A percentile compares a stretch with the other conserved stretches of the same genome.
phyloP scores from a whole-genome alignment of 257 asterid genomes.

The Osmanthus fragrans region DNA sequence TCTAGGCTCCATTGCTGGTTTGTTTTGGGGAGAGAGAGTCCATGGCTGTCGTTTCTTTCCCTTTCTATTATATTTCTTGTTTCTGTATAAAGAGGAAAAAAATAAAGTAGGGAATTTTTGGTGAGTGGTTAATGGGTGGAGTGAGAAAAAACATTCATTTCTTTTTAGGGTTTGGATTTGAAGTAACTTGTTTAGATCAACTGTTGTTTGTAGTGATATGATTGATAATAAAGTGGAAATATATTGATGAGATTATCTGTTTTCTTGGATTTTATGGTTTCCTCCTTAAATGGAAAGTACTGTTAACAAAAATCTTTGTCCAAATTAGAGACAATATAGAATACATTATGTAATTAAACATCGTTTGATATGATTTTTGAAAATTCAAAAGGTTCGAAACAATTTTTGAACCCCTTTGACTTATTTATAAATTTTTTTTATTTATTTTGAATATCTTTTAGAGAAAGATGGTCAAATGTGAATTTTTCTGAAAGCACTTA shows the following conservation, averaged over 20 bases:
- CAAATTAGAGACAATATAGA: not conserved
- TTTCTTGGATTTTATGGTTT: not conserved
- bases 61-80: conserved; percentile 21
- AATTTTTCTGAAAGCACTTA: no score
- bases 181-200: conserved; percentile 54
- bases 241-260: not conserved
- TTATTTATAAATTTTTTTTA: no score
- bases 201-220: conserved; percentile 32
- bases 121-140: conserved; percentile 48
- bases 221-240: conserved; percentile 20
- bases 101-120: conserved; percentile 23
- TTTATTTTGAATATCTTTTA: no score
- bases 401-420: no score
- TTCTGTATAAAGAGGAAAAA: conserved; percentile 21
- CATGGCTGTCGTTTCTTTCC: conserved; percentile 22
- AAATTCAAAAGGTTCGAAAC: no score
- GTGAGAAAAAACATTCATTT: conserved; percentile 29
- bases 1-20: conserved; percentile 46
- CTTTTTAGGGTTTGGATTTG: conserved; percentile 45
- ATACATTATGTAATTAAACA: no score
- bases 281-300: not conserved
- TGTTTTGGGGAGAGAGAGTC: conserved; percentile 39
- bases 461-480: no score
- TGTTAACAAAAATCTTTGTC: not conserved
- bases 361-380: no score